These are phyloP conservation scores for Rusavskia elegans DNA, from an alignment of 495 filamentous ascomycete genomes.

Conservation along the genomic window DNA sequence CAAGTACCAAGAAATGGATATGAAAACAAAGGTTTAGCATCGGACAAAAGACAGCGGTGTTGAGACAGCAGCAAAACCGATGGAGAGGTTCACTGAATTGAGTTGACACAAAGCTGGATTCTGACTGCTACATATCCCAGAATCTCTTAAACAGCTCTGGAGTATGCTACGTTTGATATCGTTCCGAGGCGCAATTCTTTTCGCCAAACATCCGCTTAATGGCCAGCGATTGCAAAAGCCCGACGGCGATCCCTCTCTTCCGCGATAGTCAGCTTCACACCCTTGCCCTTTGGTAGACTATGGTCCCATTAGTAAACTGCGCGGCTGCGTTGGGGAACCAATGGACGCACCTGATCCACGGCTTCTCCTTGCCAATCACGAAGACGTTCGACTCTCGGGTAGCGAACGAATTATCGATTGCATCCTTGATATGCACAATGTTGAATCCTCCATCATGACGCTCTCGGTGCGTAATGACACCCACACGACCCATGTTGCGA, in stretches of 20 bases:
- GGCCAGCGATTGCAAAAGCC: slow-evolving; percentile 54
- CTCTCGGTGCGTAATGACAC: slow-evolving; percentile 99
- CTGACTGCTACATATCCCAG: too few species aligned
- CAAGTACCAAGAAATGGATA: slow-evolving; percentile 14
- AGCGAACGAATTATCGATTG: slow-evolving; percentile 97
- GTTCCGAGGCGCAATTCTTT: too few species aligned
- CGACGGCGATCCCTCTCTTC: slow-evolving; percentile 96
- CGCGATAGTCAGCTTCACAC: slow-evolving; percentile 95
- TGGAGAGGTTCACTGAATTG: too few species aligned
- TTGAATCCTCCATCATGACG: slow-evolving; percentile 99
- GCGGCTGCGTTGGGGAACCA: too few species aligned
- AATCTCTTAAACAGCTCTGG: too few species aligned
- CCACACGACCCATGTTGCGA: slow-evolving; percentile 99
- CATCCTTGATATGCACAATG: slow-evolving; percentile 99
- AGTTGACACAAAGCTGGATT: too few species aligned
- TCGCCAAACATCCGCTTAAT: slow-evolving; percentile 11
- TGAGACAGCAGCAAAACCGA: too few species aligned
- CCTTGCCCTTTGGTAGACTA: slow-evolving; percentile 90
- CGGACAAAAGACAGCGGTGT: background rate
- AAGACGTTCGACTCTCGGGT: slow-evolving; percentile 98
- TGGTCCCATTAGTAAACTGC: background rate
- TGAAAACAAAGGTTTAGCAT: background rate
- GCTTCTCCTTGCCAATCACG: slow-evolving; percentile 93
- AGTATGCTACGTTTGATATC: too few species aligned
- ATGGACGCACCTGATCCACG: slow-evolving; percentile 57